Percentiles rank a stretch among this genome's conserved stretches.
phyloP scores from a whole-genome alignment of 352 stramenopile genomes.

The Phytophthora pistaciae region DNA sequence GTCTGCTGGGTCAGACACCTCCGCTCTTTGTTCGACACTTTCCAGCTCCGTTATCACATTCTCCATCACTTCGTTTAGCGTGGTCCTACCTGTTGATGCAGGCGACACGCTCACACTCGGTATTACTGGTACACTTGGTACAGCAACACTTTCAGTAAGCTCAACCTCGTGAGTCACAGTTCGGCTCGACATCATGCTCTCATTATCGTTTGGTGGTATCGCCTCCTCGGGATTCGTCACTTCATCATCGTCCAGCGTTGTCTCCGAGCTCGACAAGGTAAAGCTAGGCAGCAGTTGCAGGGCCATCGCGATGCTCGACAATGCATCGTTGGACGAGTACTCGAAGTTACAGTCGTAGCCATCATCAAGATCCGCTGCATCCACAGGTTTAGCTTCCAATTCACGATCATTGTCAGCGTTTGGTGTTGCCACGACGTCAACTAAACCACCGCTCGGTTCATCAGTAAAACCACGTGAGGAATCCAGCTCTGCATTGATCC shows the following conservation, averaged over 20 bases:
- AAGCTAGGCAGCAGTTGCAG: conserved; percentile 47
- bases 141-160: background rate
- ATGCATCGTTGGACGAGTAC: conserved; percentile 43
- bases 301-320: conserved; percentile 48
- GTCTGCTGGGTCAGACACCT: conserved; percentile 15
- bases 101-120: background rate
- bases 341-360: conserved; percentile 40
- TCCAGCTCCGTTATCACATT: conserved; percentile 4
- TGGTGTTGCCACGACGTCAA: background rate
- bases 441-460: background rate
- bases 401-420: conserved; percentile 1
- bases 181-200: background rate
- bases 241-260: conserved; percentile 11
- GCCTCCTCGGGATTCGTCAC: conserved; percentile 5
- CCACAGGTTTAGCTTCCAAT: background rate
- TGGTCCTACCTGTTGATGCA: background rate
- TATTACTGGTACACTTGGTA: background rate
- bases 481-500: background rate
- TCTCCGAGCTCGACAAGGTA: conserved; percentile 3
- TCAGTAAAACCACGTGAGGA: background rate
- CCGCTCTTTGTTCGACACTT: conserved; percentile 4
- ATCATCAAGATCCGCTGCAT: conserved; percentile 2
- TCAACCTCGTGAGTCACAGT: background rate
- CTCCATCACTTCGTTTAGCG: conserved; percentile 13
- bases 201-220: conserved; percentile 6